Conservation (phyloP, 768 basidiomycete genomes). For the Russula dissimulans region DNA sequence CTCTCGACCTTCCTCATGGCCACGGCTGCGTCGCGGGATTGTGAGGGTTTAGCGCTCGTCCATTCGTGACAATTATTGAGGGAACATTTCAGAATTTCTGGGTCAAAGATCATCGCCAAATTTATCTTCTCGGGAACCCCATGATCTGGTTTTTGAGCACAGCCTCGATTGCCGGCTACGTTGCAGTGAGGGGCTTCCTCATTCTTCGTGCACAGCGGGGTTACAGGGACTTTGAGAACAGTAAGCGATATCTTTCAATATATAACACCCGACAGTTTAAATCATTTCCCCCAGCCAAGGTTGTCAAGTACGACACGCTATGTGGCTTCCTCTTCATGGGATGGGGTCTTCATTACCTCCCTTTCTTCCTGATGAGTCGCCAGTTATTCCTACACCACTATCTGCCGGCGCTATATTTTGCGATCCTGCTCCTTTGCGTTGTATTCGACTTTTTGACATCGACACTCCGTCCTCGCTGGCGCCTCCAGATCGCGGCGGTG, state of each 20-base stretch:
- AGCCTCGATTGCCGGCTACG: constrained; percentile 57
- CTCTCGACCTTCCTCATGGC: constrained; percentile 90
- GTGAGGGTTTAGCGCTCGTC: constrained; percentile 39
- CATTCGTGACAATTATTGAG: not conserved
- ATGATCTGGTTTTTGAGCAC: constrained; percentile 88
- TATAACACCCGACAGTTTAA: not conserved
- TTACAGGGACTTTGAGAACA: constrained; percentile 84
- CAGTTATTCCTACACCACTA: constrained; percentile 99
- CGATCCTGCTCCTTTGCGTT: constrained; percentile 65
- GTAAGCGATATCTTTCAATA: constrained; percentile 38
- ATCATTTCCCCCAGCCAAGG: constrained; percentile 50
- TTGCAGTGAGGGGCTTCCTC: constrained; percentile 62
- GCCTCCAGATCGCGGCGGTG: constrained; percentile 74
- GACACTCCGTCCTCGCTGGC: constrained; percentile 59
- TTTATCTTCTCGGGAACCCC: constrained; percentile 93
- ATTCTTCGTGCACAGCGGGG: constrained; percentile 87
- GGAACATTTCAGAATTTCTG: constrained; percentile 72
- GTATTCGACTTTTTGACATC: constrained; percentile 85
- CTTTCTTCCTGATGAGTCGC: constrained; percentile 95
- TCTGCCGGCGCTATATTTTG: constrained; percentile 92
- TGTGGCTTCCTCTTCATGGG: constrained; percentile 89
- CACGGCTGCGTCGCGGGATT: constrained; percentile 83
- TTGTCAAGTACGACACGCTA: constrained; percentile 84
- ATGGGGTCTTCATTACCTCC: constrained; percentile 90
- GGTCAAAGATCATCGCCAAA: constrained; percentile 93